Conservation (phyloP, 805 yeast genomes). For the Blastobotrys muscicola region DNA sequence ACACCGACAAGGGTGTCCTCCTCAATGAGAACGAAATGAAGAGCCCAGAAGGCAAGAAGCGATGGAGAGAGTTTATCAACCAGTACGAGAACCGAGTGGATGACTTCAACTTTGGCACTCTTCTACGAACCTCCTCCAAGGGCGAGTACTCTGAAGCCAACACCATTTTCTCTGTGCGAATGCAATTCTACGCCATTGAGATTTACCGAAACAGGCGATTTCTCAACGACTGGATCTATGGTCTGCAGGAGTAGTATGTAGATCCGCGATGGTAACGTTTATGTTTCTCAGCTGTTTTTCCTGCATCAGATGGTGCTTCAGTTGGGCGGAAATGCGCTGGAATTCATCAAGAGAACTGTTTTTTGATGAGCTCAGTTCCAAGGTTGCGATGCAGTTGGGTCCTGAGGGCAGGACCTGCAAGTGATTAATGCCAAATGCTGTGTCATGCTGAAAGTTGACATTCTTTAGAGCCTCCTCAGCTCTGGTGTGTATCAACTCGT, state of each 20-base stretch:
- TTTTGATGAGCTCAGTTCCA: not conserved
- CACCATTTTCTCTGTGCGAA: slow-evolving; percentile 82
- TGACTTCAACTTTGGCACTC: slow-evolving; percentile 92
- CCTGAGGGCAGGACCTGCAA: slow-evolving; percentile 9
- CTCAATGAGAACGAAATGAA: slow-evolving; percentile 73
- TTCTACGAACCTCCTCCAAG: slow-evolving; percentile 62
- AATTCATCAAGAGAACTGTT: not conserved
- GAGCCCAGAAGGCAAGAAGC: slow-evolving; percentile 64
- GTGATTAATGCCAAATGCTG: slow-evolving; percentile 1
- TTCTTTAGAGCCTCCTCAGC: slow-evolving; percentile 3
- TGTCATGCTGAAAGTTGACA: not conserved
- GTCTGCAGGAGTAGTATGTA: slow-evolving; percentile 6
- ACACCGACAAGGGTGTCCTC: slow-evolving; percentile 42
- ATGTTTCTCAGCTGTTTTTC: too few species aligned
- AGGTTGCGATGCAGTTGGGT: slow-evolving; percentile 5
- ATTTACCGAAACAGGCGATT: slow-evolving; percentile 87
- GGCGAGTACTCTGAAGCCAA: slow-evolving; percentile 75
- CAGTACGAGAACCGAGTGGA: slow-evolving; percentile 70
- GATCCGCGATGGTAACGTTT: too few species aligned
- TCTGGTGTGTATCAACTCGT: not conserved
- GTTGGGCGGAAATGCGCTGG: slow-evolving; percentile 1
- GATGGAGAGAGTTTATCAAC: slow-evolving; percentile 85
- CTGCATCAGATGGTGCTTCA: slow-evolving; percentile 2
- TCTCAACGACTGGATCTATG: slow-evolving; percentile 75
- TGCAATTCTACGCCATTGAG: slow-evolving; percentile 93